phyloP scores from a whole-genome alignment of 148 eudicot species.

The Linanthus parryae region DNA sequence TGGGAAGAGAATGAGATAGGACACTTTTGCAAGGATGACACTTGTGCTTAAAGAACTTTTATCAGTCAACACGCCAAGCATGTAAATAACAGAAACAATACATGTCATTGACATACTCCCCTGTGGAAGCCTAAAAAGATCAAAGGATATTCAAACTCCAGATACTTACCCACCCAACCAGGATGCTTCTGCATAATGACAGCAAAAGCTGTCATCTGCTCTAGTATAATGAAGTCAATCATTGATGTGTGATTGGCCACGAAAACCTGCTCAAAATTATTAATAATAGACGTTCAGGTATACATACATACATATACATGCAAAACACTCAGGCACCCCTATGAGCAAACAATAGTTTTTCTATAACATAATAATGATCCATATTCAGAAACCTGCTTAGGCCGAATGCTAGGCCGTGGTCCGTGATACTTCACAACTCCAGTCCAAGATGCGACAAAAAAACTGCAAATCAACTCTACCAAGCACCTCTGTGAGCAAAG shows the following conservation, averaged over 20 bases:
- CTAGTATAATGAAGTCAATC: conserved; percentile 96
- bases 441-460: conserved; percentile 99
- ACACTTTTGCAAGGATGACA: too few species aligned
- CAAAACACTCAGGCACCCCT: conserved; percentile 2
- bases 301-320: not conserved
- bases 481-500: conserved; percentile 58
- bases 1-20: too few species aligned
- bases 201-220: conserved; percentile 99
- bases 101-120: too few species aligned
- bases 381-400: conserved; percentile 62
- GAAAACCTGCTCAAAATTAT: conserved; percentile 57
- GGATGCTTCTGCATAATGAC: conserved; percentile 99
- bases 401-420: conserved; percentile 89
- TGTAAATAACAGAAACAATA: too few species aligned
- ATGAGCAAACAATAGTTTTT: too few species aligned
- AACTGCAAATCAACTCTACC: conserved; percentile 94
- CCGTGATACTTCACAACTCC: conserved; percentile 98
- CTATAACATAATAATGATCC: not conserved
- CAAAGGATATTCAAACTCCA: too few species aligned
- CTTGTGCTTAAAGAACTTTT: too few species aligned
- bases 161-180: conserved; percentile 96
- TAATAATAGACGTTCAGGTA: too few species aligned
- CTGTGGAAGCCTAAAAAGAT: too few species aligned
- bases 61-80: too few species aligned
- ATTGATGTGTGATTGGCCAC: conserved; percentile 98